These are phyloP conservation scores for Leccinum colubrinum DNA, from an alignment of 1,284 basidiomycete species.

Conservation along the genomic window DNA sequence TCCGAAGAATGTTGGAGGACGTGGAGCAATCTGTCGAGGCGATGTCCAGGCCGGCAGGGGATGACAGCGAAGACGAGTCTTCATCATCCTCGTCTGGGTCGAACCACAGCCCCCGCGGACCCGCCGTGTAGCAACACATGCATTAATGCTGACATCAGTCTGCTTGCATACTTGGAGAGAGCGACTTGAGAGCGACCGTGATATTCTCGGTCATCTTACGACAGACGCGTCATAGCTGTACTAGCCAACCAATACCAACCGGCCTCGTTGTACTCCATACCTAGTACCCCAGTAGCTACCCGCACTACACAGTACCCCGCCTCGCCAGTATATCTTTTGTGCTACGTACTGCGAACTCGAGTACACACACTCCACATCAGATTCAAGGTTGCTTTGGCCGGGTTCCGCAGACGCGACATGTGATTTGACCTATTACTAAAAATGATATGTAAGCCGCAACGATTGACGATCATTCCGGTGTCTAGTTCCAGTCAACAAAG, in stretches of 20 bases:
- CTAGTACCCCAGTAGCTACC: neutral
- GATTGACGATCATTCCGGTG: neutral
- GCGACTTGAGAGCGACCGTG: neutral
- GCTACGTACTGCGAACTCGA: neutral
- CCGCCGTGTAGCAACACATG: neutral
- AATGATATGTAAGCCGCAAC: neutral
- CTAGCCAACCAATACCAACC: neutral
- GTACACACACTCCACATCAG: neutral
- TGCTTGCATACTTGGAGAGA: neutral
- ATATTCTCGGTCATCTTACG: neutral
- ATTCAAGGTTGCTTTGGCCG: neutral
- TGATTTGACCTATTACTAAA: neutral
- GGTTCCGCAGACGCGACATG: neutral
- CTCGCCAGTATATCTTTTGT: neutral
- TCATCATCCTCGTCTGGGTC: conserved; percentile 8
- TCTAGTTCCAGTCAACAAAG: conserved; percentile 32
- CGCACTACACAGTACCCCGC: neutral
- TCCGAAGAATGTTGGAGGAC: conserved; percentile 25
- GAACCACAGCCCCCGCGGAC: neutral
- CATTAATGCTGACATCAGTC: neutral
- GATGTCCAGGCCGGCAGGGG: conserved; percentile 15
- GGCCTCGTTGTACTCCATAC: neutral
- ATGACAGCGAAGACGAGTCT: conserved; percentile 1
- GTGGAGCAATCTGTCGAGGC: conserved; percentile 11
- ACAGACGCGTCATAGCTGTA: neutral